Base-by-base conservation (phyloP, 192 early-diverging fungal species). In the Dissophora ornata region DNA sequence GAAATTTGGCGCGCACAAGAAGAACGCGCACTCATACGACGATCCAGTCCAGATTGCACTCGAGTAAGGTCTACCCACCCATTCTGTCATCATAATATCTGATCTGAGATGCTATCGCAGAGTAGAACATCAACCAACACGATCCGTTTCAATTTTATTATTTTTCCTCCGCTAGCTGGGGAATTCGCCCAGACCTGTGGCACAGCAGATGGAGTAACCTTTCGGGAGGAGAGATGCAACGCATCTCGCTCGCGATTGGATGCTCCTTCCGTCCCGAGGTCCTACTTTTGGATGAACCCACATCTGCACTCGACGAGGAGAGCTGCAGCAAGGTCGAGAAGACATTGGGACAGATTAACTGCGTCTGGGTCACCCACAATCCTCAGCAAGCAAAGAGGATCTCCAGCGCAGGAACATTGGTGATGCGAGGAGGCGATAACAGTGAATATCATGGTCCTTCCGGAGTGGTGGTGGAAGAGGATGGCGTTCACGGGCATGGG, bases 151-250 rank as follows among this genome's bases (percentile, higher is more conserved):
- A n/a, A 38, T 56, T 66, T 57, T 18, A 13, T 45, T n/a, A 8
- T 53, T 30, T 34, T 48, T 4, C 42, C 11, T 60, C 15, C 18
- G 10, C 44, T 84, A 67, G 84, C 83, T 96, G 94, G 94, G 84
- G 84, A 16, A 71, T 96, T 22, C 63, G 81, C 2, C 71, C 82
- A 9, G 88, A 90, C 13, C 63, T 85, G 32, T 96, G 94, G 91
- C 78, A 88, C 25, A 88, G 90, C 63, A 82, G 87, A 38, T 96
- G 91, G 91, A 84, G 82, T 24, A 88, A 84, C 19, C 74, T 96
- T 15, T 94, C 92, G 16, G 95, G 95, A 29, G 95, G 95, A 46
- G 94, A 96, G 79, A 87, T 88, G 62, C 95, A 96, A 63, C 87
- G 95, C 16, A 86, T 91, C 56, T 82, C 90, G 0, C 69, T 96